phyloP scores from a whole-genome alignment of 441 rosid genomes.

The Isatis lusitanica region DNA sequence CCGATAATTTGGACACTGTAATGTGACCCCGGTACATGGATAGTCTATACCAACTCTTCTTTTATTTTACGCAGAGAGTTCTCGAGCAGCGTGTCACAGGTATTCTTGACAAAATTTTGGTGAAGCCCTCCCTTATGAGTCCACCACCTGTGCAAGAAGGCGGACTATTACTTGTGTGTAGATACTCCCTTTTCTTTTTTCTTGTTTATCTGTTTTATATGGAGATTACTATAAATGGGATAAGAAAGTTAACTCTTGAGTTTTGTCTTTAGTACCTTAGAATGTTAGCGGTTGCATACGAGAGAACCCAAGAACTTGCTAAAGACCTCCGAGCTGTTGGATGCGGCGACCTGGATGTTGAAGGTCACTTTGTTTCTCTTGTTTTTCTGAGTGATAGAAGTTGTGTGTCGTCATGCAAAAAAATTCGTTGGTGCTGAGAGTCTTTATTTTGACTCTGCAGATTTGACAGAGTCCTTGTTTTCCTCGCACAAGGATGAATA shows the following conservation, averaged over 20 bases:
- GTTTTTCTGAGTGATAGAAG: conserved; percentile 18
- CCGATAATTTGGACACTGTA: conserved; percentile 3
- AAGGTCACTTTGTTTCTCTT: conserved; percentile 55
- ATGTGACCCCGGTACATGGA: conserved; percentile 6
- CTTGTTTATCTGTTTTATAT: conserved; percentile 22
- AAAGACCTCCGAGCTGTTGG: conserved; percentile 93
- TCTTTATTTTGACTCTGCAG: conserved; percentile 44
- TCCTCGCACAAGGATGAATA: conserved; percentile 96
- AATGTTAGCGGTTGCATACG: conserved; percentile 97
- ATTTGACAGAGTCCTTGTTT: conserved; percentile 94
- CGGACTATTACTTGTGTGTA: conserved; percentile 86
- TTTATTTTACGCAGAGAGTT: conserved; percentile 66
- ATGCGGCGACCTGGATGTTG: conserved; percentile 98
- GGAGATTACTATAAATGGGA: not conserved
- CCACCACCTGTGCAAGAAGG: conserved; percentile 91
- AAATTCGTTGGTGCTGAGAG: conserved; percentile 9
- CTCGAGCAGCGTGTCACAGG: conserved; percentile 97
- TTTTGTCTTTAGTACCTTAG: conserved; percentile 85
- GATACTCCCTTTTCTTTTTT: conserved; percentile 22
- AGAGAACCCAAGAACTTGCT: conserved; percentile 97
- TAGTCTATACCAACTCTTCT: conserved; percentile 26
- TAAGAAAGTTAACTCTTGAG: conserved; percentile 24
- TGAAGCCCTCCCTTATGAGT: conserved; percentile 90
- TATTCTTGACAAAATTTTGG: conserved; percentile 84
- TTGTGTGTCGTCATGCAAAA: conserved; percentile 1